Evolutionary conservation across 331 rosid genomes (phyloP).

Genomic region (Pyracantha coccinea): DNA sequence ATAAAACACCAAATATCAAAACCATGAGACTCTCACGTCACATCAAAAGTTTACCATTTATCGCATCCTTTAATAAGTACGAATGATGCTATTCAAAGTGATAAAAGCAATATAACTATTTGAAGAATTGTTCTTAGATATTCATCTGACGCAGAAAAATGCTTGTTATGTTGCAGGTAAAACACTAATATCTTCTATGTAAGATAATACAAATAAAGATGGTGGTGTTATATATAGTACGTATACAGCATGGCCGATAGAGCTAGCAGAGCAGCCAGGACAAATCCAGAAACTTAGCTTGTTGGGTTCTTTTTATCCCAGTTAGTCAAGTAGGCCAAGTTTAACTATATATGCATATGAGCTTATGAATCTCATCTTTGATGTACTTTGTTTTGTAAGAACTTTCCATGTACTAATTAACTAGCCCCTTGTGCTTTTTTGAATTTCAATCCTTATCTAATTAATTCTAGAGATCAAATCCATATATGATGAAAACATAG

Average conservation of each 20-base stretch:
- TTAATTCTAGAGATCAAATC: not conserved
- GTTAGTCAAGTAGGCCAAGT: not conserved
- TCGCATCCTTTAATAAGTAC: not conserved
- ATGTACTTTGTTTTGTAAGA: not conserved
- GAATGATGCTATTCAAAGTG: not conserved
- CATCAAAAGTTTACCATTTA: not conserved
- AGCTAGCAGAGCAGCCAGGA: not conserved
- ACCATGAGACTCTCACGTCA: not conserved
- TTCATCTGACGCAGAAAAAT: not conserved
- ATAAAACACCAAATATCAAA: not conserved
- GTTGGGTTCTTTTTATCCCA: slow-evolving; percentile 21
- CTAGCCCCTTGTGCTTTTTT: too few species aligned
- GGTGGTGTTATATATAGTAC: not conserved
- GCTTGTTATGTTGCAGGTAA: not conserved
- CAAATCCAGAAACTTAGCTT: not conserved
- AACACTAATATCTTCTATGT: not conserved
- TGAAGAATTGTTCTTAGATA: not conserved
- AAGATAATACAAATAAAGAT: not conserved
- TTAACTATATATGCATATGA: not conserved
- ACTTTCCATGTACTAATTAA: not conserved
- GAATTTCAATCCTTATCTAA: not conserved
- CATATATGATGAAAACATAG: not conserved
- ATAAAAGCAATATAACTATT: not conserved
- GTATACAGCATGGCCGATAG: not conserved
- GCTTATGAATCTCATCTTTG: not conserved